Evolutionary conservation across 305 asterid species (phyloP), one percentile per base, ranked within the genome.

Genomic region (Fraxinus latifolia): DNA sequence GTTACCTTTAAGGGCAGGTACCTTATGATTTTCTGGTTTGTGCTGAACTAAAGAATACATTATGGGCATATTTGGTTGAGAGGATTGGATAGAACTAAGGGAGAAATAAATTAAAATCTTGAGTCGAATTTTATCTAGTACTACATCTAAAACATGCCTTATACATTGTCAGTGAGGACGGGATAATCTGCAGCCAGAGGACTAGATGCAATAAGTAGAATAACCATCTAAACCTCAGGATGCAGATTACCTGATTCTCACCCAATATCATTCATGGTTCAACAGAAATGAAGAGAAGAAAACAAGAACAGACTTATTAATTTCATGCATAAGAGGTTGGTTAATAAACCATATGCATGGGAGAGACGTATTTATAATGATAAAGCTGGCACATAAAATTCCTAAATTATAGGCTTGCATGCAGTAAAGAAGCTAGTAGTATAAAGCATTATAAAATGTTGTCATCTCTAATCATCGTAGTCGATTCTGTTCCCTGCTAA

Each of bases 141-240:
- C 29, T 7, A 19, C 32, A 6, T 21, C 19, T 60, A 31, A 60
- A 60, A 60, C 70, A 19, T 60, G 70, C 29, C 6, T 8, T 65
- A 23, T 60, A 60, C 11, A 60, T 21, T 60, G 29, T 60, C 33
- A 65, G 82, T 78, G 85, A 86, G 90, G 90, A 84, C 25, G 78
- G 85, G 92, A 87, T 92, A 92, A 93, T 87, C 97, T 84, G 90
- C 94, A 90, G 53, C 92, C 92, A 32, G 84, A 91, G 95, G 95
- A 9, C 86, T 91, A 86, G 90, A 76, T 39, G 37, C 36, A 15
- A 33, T 6, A 70, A 60, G 31, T 62, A 62, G 33, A 62, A 23
- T 21, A 65, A 25, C 14, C 83, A 53, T 90, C 91, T 81, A 91
- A 88, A 92, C 94, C 97, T 93, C 90, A 89, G 91, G 91, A 89